Evolutionary conservation across 2,329 filamentous ascomycete genomes (phyloP).

Genomic region (Scedosporium apiospermum): DNA sequence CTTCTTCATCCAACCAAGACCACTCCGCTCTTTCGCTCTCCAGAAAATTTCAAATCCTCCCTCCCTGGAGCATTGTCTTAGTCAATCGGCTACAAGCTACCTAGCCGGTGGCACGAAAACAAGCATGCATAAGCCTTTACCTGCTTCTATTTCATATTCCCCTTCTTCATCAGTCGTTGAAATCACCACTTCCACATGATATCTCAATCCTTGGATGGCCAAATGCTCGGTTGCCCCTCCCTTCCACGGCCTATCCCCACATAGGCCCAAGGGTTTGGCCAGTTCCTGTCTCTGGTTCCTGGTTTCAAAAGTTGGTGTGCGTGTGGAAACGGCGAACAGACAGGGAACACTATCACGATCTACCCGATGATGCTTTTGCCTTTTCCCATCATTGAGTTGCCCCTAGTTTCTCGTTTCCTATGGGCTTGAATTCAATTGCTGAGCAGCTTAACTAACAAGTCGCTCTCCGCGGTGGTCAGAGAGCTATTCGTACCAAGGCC

Average conservation of each 20-base stretch:
- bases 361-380: neutral
- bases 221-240: neutral
- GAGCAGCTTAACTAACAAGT: too few species aligned
- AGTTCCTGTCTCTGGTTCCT: slow-evolving; percentile 1
- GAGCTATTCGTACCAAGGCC: too few species aligned
- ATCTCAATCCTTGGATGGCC: neutral
- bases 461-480: too few species aligned
- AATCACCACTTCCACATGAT: neutral
- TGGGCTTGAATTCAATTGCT: too few species aligned
- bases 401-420: too few species aligned
- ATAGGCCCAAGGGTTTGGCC: neutral
- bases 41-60: neutral
- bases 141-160: neutral
- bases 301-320: neutral
- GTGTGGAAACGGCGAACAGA: too few species aligned
- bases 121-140: neutral
- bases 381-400: too few species aligned
- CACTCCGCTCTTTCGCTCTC: neutral
- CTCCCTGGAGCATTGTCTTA: neutral
- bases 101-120: neutral
- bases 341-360: neutral
- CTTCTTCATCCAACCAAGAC: neutral
- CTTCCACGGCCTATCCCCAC: neutral
- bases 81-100: neutral
- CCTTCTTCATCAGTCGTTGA: neutral